Percentiles rank a stretch among this genome's conserved stretches.
These are phyloP conservation scores for Paraleonurus japonicus DNA, from an alignment of 257 asterid genomes.

Conservation along the genomic window DNA sequence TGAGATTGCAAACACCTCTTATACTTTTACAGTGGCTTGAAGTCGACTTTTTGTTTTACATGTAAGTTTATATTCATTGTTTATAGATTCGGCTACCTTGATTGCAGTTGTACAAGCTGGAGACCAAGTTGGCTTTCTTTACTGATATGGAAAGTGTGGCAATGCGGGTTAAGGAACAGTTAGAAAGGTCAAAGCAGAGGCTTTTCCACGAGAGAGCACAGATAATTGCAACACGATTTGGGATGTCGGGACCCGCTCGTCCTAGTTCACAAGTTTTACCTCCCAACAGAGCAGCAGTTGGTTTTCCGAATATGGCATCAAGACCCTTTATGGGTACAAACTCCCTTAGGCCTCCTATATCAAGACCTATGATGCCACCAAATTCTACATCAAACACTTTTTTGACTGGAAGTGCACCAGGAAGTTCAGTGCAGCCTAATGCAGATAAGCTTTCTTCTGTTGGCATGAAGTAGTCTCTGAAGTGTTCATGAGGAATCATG, in stretches of 20 bases:
- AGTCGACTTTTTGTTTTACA: background rate
- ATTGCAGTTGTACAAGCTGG: slow-evolving; percentile 89
- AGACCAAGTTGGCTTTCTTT: slow-evolving; percentile 78
- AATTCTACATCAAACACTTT: slow-evolving; percentile 50
- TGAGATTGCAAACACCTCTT: too few relatives aligned
- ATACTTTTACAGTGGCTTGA: slow-evolving; percentile 7
- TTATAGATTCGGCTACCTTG: slow-evolving; percentile 22
- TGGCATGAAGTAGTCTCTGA: slow-evolving; percentile 51
- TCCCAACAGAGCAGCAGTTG: slow-evolving; percentile 54
- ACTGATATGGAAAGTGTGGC: slow-evolving; percentile 76
- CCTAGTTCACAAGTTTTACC: slow-evolving; percentile 53
- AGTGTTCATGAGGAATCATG: slow-evolving; percentile 9
- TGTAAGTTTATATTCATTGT: slow-evolving; percentile 9
- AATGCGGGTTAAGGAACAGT: slow-evolving; percentile 74
- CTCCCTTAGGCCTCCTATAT: slow-evolving; percentile 57
- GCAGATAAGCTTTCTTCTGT: slow-evolving; percentile 56
- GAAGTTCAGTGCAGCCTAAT: slow-evolving; percentile 56
- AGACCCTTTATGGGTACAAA: slow-evolving; percentile 66
- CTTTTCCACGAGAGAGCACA: slow-evolving; percentile 90
- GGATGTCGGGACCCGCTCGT: slow-evolving; percentile 60
- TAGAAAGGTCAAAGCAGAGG: slow-evolving; percentile 86
- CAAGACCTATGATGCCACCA: slow-evolving; percentile 60
- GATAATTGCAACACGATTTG: slow-evolving; percentile 75
- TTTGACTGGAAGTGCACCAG: slow-evolving; percentile 47
- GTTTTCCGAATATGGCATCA: slow-evolving; percentile 44